Evolutionary conservation across 257 asterid genomes (phyloP).

Genomic region (Henckelia pumila): DNA sequence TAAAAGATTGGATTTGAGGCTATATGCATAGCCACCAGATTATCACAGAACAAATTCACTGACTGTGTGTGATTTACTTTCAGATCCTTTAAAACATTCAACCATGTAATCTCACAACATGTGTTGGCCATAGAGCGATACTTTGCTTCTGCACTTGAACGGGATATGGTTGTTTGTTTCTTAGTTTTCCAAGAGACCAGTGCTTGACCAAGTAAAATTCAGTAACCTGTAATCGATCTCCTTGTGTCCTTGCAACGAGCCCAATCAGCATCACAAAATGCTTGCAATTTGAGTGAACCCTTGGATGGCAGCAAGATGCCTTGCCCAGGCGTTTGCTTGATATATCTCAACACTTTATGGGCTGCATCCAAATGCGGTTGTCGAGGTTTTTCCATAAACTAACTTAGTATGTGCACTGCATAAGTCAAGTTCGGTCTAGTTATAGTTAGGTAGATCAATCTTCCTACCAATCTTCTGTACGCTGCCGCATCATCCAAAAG

Average conservation of each 20-base stretch:
- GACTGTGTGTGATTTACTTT: neutral
- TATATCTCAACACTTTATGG: neutral
- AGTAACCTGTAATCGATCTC: neutral
- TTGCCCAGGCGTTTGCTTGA: neutral
- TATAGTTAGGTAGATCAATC: neutral
- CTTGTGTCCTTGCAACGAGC: neutral
- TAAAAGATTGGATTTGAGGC: no score
- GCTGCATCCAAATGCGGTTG: neutral
- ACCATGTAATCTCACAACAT: constrained; percentile 15
- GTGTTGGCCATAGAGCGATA: neutral
- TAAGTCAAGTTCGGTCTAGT: neutral
- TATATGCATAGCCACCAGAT: no score
- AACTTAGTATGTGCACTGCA: neutral
- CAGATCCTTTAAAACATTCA: constrained; percentile 7
- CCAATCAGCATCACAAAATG: neutral
- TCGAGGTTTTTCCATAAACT: neutral
- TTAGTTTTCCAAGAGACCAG: neutral
- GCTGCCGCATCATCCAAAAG: neutral
- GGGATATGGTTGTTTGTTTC: neutral
- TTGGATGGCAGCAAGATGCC: neutral
- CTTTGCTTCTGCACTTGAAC: constrained; percentile 5
- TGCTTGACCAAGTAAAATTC: neutral
- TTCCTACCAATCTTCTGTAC: neutral
- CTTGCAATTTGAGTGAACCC: neutral
- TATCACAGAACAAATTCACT: constrained; percentile 13